These are phyloP conservation scores for Aspergillus jensenii DNA, from an alignment of 2,329 filamentous ascomycete species.

Conservation along the genomic window DNA sequence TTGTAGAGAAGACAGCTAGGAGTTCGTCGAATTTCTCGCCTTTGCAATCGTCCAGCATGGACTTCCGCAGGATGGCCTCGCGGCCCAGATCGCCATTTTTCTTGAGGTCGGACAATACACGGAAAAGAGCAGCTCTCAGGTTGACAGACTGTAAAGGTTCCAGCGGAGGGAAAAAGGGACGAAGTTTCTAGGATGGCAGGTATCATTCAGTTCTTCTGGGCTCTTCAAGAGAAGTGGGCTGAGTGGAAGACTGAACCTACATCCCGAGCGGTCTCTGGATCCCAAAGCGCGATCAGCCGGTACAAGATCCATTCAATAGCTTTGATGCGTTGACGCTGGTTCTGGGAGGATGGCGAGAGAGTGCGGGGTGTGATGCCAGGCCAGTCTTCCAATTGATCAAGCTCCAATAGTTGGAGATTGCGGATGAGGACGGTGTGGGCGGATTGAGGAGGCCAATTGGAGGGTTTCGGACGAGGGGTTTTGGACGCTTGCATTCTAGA, in stretches of 20 bases:
- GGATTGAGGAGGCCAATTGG: conserved; percentile 46
- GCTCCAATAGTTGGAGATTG: conserved; percentile 78
- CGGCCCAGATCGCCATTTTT: conserved; percentile 80
- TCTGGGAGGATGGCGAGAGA: conserved; percentile 68
- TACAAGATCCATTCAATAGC: conserved; percentile 90
- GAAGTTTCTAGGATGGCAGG: conserved; percentile 65
- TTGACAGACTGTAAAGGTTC: conserved; percentile 91
- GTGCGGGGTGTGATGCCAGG: conserved; percentile 69
- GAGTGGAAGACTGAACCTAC: conserved; percentile 44
- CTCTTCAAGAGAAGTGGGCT: conserved; percentile 3
- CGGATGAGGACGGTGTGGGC: conserved; percentile 71
- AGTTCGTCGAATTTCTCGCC: conserved; percentile 88
- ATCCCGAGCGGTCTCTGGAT: conserved; percentile 71
- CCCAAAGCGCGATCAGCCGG: conserved; percentile 81
- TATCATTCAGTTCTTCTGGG: conserved; percentile 6
- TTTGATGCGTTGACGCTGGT: conserved; percentile 79
- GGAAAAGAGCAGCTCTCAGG: conserved; percentile 78
- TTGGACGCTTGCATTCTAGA: conserved; percentile 21
- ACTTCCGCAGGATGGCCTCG: conserved; percentile 81
- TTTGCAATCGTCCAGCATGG: conserved; percentile 94
- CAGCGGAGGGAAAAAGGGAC: conserved; percentile 84
- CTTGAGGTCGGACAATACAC: conserved; percentile 80
- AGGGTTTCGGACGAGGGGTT: conserved; percentile 30
- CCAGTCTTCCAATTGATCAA: conserved; percentile 77
- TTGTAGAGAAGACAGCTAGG: conserved; percentile 77